These are phyloP conservation scores for Penicillium thymicola DNA, from an alignment of 2,329 filamentous ascomycete species.

Conservation along the genomic window DNA sequence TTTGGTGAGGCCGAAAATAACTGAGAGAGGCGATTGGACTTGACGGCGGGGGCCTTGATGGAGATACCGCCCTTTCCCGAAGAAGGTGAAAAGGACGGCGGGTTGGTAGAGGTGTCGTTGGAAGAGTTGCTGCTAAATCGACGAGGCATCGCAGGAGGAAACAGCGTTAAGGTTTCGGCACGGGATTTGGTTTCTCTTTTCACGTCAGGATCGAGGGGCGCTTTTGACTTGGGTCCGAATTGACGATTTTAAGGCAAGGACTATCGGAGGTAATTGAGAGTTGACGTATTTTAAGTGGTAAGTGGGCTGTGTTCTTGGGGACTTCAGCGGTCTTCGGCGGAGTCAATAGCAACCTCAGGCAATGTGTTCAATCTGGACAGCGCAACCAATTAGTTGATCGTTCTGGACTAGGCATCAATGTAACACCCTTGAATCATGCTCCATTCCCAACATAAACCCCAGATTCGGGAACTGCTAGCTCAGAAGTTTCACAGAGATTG, in stretches of 20 bases:
- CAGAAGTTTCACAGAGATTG: neutral
- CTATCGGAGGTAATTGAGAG: conserved; percentile 7
- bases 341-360: neutral
- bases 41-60: conserved; percentile 52
- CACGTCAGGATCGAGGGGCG: conserved; percentile 12
- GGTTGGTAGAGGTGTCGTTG: conserved; percentile 50
- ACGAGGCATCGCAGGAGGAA: conserved; percentile 58
- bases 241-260: conserved; percentile 11
- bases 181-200: neutral
- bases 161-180: conserved; percentile 17
- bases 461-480: neutral
- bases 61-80: conserved; percentile 54
- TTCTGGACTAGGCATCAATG: conserved; percentile 1
- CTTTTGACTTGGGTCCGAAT: neutral
- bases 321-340: neutral
- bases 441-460: neutral
- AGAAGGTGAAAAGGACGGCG: conserved; percentile 49
- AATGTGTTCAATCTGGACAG: conserved; percentile 1
- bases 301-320: neutral
- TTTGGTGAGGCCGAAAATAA: conserved; percentile 81
- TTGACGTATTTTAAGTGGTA: neutral
- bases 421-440: neutral
- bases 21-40: conserved; percentile 73
- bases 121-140: conserved; percentile 59
- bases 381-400: conserved; percentile 2